phyloP scores from a whole-genome alignment of 2,329 filamentous ascomycete genomes.

The Blastomyces gilchristii region DNA sequence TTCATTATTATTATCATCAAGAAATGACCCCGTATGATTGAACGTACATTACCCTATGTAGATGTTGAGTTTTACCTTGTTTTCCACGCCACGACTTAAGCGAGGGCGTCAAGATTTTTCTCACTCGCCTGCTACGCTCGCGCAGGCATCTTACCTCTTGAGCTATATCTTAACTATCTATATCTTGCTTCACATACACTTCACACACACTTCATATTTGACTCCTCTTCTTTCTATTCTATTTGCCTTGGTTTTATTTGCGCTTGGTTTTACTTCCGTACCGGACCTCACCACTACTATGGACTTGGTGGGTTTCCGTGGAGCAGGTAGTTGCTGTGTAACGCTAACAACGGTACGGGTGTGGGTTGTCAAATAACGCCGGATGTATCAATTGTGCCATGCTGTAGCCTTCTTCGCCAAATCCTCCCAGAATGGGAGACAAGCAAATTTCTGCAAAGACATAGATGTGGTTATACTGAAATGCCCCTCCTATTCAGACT shows the following conservation, averaged over 20 bases:
- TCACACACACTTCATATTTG: neutral
- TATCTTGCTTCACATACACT: neutral
- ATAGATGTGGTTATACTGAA: neutral
- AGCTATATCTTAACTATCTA: neutral
- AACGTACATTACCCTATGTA: constrained; percentile 1
- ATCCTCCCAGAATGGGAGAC: no score
- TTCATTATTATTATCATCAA: no score
- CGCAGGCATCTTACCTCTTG: neutral
- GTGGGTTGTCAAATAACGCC: neutral
- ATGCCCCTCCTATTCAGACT: no score
- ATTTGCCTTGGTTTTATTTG: neutral
- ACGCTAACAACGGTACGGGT: neutral
- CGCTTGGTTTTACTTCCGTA: neutral
- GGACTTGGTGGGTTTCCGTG: neutral
- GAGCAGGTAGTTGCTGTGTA: neutral
- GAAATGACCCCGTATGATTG: constrained; percentile 9
- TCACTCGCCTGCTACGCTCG: neutral
- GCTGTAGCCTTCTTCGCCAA: neutral
- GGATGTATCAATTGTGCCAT: neutral
- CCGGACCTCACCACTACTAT: neutral
- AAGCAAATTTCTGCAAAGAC: neutral
- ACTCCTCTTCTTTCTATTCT: neutral
- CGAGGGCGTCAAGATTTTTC: neutral
- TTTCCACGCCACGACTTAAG: neutral
- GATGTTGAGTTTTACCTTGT: constrained; percentile 13